A percentile compares a stretch with the other conserved stretches of the same genome.
Conservation (phyloP, 1,284 basidiomycete genomes). For the Bondarzewia mesenterica region DNA sequence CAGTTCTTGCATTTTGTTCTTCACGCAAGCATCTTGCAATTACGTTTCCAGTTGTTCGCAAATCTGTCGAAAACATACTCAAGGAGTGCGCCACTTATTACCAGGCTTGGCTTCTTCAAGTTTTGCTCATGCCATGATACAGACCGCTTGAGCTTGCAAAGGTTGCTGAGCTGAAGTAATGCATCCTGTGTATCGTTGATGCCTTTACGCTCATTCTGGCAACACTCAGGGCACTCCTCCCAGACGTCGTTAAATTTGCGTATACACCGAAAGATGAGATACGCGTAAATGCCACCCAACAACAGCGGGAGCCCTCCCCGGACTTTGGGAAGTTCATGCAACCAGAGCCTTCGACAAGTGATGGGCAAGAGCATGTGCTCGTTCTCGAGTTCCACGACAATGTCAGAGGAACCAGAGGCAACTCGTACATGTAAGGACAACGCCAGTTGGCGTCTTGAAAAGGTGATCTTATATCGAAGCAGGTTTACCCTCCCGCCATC, state of each 20-base stretch:
- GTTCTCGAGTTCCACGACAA: slow-evolving; percentile 69
- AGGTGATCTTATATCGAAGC: too few relatives aligned
- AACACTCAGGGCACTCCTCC: slow-evolving; percentile 60
- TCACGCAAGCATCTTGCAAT: slow-evolving; percentile 78
- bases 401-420: slow-evolving; percentile 32
- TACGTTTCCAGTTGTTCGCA: slow-evolving; percentile 70
- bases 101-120: slow-evolving; percentile 4
- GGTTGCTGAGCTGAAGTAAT: slow-evolving; percentile 82
- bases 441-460: too few relatives aligned
- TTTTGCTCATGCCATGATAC: slow-evolving; percentile 7
- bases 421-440: slow-evolving; percentile 21
- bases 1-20: slow-evolving; percentile 83
- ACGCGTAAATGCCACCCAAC: slow-evolving; percentile 23
- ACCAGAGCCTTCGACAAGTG: slow-evolving; percentile 13
- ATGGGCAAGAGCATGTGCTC: slow-evolving; percentile 56
- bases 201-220: not conserved
- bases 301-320: slow-evolving; percentile 21
- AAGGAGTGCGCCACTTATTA: slow-evolving; percentile 45
- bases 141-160: slow-evolving; percentile 75
- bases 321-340: slow-evolving; percentile 23
- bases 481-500: slow-evolving; percentile 31
- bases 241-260: slow-evolving; percentile 75
- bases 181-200: not conserved
- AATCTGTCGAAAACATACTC: slow-evolving; percentile 72
- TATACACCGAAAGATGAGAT: slow-evolving; percentile 69